Conservation (phyloP, 768 basidiomycete species). For the Leccinum longicurvipes region DNA sequence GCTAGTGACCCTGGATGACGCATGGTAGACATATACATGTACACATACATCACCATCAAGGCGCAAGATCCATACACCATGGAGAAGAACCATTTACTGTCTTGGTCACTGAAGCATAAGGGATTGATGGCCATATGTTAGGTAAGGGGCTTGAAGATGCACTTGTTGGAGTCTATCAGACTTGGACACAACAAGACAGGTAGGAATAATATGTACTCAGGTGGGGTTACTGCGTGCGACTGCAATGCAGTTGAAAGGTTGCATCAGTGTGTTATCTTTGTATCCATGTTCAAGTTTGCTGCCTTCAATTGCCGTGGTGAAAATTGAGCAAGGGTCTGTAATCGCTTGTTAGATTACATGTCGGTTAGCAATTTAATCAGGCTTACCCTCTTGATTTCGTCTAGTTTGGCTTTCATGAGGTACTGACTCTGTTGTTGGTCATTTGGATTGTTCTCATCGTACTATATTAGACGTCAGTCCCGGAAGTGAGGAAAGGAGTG, state of each 20-base stretch:
- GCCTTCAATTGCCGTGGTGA: slow-evolving; percentile 48
- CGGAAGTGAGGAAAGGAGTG: neutral
- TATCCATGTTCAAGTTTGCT: slow-evolving; percentile 17
- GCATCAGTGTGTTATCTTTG: slow-evolving; percentile 17
- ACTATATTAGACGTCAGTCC: slow-evolving; percentile 38
- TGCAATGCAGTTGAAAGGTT: slow-evolving; percentile 14
- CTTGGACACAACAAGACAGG: slow-evolving; percentile 4
- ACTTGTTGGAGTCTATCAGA: slow-evolving; percentile 11
- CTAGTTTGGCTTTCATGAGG: slow-evolving; percentile 69
- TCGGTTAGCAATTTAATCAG: slow-evolving; percentile 6
- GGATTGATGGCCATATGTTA: slow-evolving; percentile 43
- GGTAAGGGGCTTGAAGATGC: slow-evolving; percentile 9
- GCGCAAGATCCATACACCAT: slow-evolving; percentile 30
- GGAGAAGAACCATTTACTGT: slow-evolving; percentile 19
- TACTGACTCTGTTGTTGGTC: slow-evolving; percentile 74
- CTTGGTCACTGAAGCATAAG: slow-evolving; percentile 36
- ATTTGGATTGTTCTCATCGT: slow-evolving; percentile 67
- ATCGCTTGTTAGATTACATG: slow-evolving; percentile 11
- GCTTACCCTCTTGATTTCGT: slow-evolving; percentile 72
- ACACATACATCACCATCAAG: slow-evolving; percentile 30
- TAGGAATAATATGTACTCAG: slow-evolving; percentile 21
- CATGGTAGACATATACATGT: slow-evolving; percentile 25
- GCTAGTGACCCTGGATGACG: slow-evolving; percentile 10
- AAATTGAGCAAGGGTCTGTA: slow-evolving; percentile 60
- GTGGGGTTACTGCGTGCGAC: slow-evolving; percentile 3